These are phyloP conservation scores for Carex cristatella DNA, from an alignment of 176 grass and related monocot genomes.

Conservation along the genomic window DNA sequence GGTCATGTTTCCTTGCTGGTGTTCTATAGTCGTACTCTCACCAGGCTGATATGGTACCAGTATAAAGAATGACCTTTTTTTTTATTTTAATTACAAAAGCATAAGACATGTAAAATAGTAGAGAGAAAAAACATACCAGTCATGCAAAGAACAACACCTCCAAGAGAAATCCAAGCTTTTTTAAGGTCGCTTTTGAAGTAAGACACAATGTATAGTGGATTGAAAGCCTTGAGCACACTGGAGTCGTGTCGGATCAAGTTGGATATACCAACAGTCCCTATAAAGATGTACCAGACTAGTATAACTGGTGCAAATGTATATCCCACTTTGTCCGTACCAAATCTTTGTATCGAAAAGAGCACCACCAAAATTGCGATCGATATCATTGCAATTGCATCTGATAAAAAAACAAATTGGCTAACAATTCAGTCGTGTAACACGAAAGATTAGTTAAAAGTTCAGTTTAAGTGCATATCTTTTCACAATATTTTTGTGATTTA, in stretches of 20 bases:
- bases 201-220: constrained; percentile 51
- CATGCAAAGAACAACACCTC: constrained; percentile 65
- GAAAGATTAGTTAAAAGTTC: neutral
- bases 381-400: constrained; percentile 56
- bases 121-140: constrained; percentile 35
- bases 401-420: constrained; percentile 1
- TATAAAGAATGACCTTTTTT: neutral
- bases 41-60: neutral
- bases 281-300: constrained; percentile 59
- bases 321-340: constrained; percentile 80
- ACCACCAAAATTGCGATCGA: constrained; percentile 57
- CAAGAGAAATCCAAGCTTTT: constrained; percentile 61
- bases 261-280: constrained; percentile 46
- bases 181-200: constrained; percentile 68
- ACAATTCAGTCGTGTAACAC: neutral
- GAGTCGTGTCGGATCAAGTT: constrained; percentile 52
- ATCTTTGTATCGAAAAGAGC: constrained; percentile 64
- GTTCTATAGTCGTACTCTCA: neutral
- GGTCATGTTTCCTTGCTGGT: neutral
- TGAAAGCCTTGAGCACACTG: constrained; percentile 51
- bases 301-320: constrained; percentile 78
- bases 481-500: neutral
- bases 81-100: neutral
- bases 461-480: neutral
- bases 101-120: neutral